A percentile compares a stretch with the other conserved stretches of the same genome.
These are phyloP conservation scores for Amesomyces nigricolor DNA, from an alignment of 2,329 filamentous ascomycete genomes.

Conservation along the genomic window DNA sequence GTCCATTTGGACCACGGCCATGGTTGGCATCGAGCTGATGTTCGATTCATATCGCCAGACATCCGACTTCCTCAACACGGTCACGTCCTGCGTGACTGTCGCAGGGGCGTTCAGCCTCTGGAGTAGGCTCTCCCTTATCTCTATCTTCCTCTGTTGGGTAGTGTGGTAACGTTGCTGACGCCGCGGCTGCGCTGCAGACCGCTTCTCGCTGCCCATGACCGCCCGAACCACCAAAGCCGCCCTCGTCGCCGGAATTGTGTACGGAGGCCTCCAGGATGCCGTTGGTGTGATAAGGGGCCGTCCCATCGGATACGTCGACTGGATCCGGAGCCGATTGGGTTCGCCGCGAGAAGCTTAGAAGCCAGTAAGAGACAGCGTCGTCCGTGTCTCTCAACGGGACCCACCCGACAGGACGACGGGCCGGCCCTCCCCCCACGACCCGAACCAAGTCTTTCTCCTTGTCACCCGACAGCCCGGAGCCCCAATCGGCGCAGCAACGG, in stretches of 20 bases:
- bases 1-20: slow-evolving; percentile 66
- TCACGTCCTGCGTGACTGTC: slow-evolving; percentile 75
- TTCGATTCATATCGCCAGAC: slow-evolving; percentile 67
- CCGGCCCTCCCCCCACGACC: neutral
- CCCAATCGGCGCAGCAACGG: neutral
- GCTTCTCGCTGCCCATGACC: slow-evolving; percentile 70
- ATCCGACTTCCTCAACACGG: slow-evolving; percentile 74
- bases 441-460: neutral
- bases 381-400: neutral
- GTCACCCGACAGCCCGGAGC: neutral
- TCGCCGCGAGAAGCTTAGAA: neutral
- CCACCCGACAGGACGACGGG: neutral
- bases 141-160: neutral
- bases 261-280: slow-evolving; percentile 75
- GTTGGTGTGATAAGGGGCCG: slow-evolving; percentile 65
- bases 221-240: slow-evolving; percentile 76
- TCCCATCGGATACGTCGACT: slow-evolving; percentile 69
- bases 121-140: slow-evolving; percentile 46
- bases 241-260: slow-evolving; percentile 69
- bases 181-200: slow-evolving; percentile 46
- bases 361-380: neutral
- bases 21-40: slow-evolving; percentile 78
- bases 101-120: slow-evolving; percentile 82
- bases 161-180: slow-evolving; percentile 4
- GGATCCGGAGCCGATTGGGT: slow-evolving; percentile 36